Percentiles rank a stretch among this genome's conserved stretches.
Conservation (phyloP, 164 flowering plant genomes). For the Vitis rupestris region DNA sequence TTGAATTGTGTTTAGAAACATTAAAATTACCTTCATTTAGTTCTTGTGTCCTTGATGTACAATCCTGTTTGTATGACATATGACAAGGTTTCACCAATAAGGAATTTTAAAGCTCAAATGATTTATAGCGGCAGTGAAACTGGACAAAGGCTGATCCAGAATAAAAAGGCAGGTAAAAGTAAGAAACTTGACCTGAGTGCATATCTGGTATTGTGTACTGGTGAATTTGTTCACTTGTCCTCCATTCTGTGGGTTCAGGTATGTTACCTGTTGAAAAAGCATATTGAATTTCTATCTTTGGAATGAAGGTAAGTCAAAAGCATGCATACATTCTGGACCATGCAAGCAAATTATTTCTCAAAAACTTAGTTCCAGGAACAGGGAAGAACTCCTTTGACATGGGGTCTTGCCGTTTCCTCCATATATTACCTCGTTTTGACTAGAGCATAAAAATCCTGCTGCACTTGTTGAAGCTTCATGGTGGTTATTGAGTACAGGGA, state of each 20-base stretch:
- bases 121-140: not conserved
- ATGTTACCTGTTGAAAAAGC: slow-evolving; percentile 15
- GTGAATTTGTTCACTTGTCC: not conserved
- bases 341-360: too few relatives aligned
- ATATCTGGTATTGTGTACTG: slow-evolving; percentile 4
- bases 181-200: slow-evolving; percentile 18
- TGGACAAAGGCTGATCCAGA: not conserved
- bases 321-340: too few relatives aligned
- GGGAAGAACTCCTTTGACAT: slow-evolving; percentile 3
- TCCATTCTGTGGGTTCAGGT: slow-evolving; percentile 12
- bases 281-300: not conserved
- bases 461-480: slow-evolving; percentile 5
- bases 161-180: not conserved
- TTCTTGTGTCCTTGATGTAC: slow-evolving; percentile 9
- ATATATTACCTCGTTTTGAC: not conserved
- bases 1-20: slow-evolving; percentile 17
- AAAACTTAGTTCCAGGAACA: not conserved
- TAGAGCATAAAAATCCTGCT: slow-evolving; percentile 1
- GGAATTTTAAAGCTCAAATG: not conserved
- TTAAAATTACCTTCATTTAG: slow-evolving; percentile 1
- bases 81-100: not conserved
- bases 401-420: slow-evolving; percentile 3
- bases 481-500: slow-evolving; percentile 9
- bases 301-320: too few relatives aligned
- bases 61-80: slow-evolving; percentile 17